A percentile compares a stretch with the other conserved stretches of the same genome.
These are phyloP conservation scores for Globisporangium megalacanthum DNA, from an alignment of 352 stramenopile species.

Conservation along the genomic window DNA sequence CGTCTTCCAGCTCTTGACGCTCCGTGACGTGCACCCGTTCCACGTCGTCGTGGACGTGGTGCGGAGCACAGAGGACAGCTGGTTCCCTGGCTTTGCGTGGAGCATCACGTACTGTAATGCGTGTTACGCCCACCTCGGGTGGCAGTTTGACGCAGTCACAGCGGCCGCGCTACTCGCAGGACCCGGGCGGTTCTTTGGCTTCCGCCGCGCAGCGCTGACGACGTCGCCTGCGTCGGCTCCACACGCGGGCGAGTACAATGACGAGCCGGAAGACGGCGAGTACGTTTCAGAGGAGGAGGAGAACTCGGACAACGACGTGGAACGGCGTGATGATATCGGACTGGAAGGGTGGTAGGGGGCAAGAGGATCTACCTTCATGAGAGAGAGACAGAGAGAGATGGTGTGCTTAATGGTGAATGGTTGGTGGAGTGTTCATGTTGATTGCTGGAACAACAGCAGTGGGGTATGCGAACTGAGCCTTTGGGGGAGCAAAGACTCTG, in stretches of 20 bases:
- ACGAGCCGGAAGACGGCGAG: not conserved
- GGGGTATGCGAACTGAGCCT: not conserved
- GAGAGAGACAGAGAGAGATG: too few relatives aligned
- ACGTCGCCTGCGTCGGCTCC: constrained; percentile 13
- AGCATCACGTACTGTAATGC: constrained; percentile 68
- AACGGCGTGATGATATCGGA: too few relatives aligned
- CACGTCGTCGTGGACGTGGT: constrained; percentile 39
- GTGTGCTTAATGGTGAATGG: too few relatives aligned
- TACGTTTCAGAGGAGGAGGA: not conserved
- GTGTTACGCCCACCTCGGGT: constrained; percentile 71
- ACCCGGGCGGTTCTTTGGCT: constrained; percentile 58
- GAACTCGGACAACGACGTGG: constrained; percentile 1
- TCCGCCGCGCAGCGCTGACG: constrained; percentile 54
- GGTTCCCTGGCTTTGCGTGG: constrained; percentile 79
- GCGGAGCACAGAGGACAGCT: constrained; percentile 59
- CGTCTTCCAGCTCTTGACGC: constrained; percentile 78
- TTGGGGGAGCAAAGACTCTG: not conserved
- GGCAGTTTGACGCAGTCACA: constrained; percentile 53
- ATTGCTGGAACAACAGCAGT: too few relatives aligned
- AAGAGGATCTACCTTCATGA: too few relatives aligned
- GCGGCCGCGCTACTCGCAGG: constrained; percentile 10
- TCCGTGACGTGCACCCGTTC: constrained; percentile 40
- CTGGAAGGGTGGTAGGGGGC: too few relatives aligned
- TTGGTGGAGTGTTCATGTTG: too few relatives aligned
- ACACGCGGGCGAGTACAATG: not conserved